Conservation (phyloP, 345 rosid genomes). For the Melaleuca quinquenervia region DNA sequence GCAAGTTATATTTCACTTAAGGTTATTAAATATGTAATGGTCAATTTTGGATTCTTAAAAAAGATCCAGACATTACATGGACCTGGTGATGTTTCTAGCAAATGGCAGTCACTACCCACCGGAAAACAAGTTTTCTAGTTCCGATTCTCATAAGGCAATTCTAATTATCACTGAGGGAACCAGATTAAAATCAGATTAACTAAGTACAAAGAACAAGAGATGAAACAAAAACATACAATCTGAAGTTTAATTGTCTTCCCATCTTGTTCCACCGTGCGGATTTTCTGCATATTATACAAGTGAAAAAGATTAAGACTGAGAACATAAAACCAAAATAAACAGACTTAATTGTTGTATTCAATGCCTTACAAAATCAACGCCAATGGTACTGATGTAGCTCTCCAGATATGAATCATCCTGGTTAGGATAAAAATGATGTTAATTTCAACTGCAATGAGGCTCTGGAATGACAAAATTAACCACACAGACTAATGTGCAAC, state of each 20-base stretch:
- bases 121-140: not conserved
- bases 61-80: not conserved
- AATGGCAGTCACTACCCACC: not conserved
- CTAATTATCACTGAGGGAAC: not conserved
- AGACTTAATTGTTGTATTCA: not conserved
- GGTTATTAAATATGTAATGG: not conserved
- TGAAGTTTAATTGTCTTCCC: constrained; percentile 83
- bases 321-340: not conserved
- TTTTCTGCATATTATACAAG: constrained; percentile 34
- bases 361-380: constrained; percentile 81
- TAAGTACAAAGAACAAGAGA: not conserved
- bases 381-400: constrained; percentile 88
- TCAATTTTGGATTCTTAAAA: not conserved
- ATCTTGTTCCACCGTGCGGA: constrained; percentile 88
- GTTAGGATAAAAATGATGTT: not conserved
- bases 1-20: not conserved
- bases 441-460: not conserved
- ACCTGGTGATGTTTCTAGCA: not conserved
- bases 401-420: constrained; percentile 96
- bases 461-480: not conserved
- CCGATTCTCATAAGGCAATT: not conserved
- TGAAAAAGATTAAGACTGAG: not conserved
- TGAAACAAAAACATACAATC: constrained; percentile 29
- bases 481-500: not conserved
- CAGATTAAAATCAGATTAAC: not conserved